These are phyloP conservation scores for Anthracocystis panici-leucophaei DNA, from an alignment of 1,284 basidiomycete genomes.

Conservation along the genomic window DNA sequence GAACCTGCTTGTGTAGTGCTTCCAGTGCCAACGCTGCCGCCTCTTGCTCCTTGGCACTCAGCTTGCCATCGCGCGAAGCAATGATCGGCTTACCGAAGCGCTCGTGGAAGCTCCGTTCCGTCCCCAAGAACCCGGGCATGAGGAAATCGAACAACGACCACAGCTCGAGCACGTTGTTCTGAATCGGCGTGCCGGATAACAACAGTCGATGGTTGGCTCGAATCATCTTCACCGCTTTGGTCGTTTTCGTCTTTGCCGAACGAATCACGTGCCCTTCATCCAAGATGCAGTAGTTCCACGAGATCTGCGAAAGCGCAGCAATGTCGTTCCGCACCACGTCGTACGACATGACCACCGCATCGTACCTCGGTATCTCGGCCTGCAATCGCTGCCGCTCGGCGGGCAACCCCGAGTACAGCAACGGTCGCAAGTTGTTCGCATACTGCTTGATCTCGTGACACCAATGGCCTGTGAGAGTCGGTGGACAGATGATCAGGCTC, in stretches of 20 bases:
- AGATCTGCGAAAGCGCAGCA: conserved; percentile 77
- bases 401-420: conserved; percentile 92
- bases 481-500: conserved; percentile 94
- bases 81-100: conserved; percentile 95
- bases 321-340: conserved; percentile 98
- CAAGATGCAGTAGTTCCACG: conserved; percentile 96
- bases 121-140: conserved; percentile 98
- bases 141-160: conserved; percentile 99
- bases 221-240: conserved; percentile 93
- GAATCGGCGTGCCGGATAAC: conserved; percentile 96
- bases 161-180: conserved; percentile 97
- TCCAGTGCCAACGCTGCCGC: conserved; percentile 85
- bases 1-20: conserved; percentile 96
- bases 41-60: conserved; percentile 86
- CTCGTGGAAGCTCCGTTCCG: conserved; percentile 94
- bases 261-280: conserved; percentile 99
- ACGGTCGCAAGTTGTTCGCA: conserved; percentile 82
- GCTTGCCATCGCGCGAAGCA: conserved; percentile 92
- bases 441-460: conserved; percentile 97
- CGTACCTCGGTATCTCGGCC: conserved; percentile 70
- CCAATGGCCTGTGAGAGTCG: conserved; percentile 96
- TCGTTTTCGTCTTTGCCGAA: conserved; percentile 97
- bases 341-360: conserved; percentile 95
- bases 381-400: conserved; percentile 78
- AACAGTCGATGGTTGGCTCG: conserved; percentile 92